Percentiles rank a stretch among this genome's conserved stretches.
Conservation (phyloP, 257 asterid genomes). For the Galeopsis tetrahit region DNA sequence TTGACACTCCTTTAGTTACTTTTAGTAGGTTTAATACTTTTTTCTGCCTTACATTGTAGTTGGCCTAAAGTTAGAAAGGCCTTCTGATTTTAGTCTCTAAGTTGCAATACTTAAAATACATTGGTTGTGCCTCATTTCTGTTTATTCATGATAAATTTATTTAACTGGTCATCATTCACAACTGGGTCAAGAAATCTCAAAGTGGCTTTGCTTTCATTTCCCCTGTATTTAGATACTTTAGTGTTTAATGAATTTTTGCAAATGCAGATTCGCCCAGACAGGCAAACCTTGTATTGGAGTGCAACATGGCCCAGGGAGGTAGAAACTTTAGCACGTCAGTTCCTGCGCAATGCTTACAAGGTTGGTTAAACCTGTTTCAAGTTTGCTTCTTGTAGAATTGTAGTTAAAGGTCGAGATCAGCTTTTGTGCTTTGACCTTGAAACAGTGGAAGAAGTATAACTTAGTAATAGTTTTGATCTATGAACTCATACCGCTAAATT, state of each 20-base stretch:
- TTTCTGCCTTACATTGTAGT: background rate
- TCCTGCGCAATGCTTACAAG: slow-evolving; percentile 82
- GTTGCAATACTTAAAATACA: background rate
- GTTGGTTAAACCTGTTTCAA: slow-evolving; percentile 40
- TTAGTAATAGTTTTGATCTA: background rate
- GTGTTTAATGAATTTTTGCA: slow-evolving; percentile 16
- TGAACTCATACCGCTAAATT: slow-evolving; percentile 18
- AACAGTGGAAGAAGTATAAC: slow-evolving; percentile 17
- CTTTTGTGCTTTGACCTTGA: slow-evolving; percentile 18
- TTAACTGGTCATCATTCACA: slow-evolving; percentile 11
- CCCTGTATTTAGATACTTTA: slow-evolving; percentile 22
- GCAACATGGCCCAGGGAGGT: slow-evolving; percentile 99
- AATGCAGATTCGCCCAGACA: slow-evolving; percentile 87
- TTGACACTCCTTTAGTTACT: background rate
- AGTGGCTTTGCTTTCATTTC: slow-evolving; percentile 8
- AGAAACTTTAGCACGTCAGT: slow-evolving; percentile 82
- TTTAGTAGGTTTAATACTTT: background rate
- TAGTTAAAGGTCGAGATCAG: slow-evolving; percentile 11
- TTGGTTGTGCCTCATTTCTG: slow-evolving; percentile 1
- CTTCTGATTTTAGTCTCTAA: background rate
- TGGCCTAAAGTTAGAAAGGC: background rate
- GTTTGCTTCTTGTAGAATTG: slow-evolving; percentile 1
- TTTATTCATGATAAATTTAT: background rate
- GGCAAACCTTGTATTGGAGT: slow-evolving; percentile 98
- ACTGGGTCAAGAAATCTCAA: background rate